Evolutionary conservation across 805 yeast genomes (phyloP).

Genomic region (Candida sphagnicola): DNA sequence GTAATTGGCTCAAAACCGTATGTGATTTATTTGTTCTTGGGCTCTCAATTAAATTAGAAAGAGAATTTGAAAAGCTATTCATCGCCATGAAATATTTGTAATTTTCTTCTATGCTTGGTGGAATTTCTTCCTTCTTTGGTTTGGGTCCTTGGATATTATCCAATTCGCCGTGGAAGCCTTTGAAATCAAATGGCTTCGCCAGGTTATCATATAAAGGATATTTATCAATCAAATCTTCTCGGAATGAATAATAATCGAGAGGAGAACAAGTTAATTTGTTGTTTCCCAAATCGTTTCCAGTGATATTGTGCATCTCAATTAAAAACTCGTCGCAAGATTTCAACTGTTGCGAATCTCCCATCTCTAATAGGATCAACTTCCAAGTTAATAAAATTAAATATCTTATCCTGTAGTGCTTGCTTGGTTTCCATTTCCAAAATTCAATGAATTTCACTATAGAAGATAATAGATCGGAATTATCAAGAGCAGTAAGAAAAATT

Average conservation of each 20-base stretch:
- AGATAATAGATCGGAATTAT: slow-evolving; percentile 36
- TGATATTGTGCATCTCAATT: slow-evolving; percentile 35
- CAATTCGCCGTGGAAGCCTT: slow-evolving; percentile 23
- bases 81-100: slow-evolving; percentile 35
- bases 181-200: slow-evolving; percentile 13
- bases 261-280: slow-evolving; percentile 60
- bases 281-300: slow-evolving; percentile 16
- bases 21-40: slow-evolving; percentile 51
- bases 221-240: slow-evolving; percentile 68
- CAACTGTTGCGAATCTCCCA: slow-evolving; percentile 53
- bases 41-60: slow-evolving; percentile 56
- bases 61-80: slow-evolving; percentile 44
- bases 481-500: slow-evolving; percentile 17
- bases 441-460: slow-evolving; percentile 51
- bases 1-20: slow-evolving; percentile 41
- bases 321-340: slow-evolving; percentile 45
- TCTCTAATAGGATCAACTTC: slow-evolving; percentile 51
- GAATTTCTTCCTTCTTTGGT: slow-evolving; percentile 2
- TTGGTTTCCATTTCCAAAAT: slow-evolving; percentile 59
- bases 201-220: slow-evolving; percentile 71
- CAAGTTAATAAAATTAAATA: slow-evolving; percentile 51
- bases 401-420: slow-evolving; percentile 44
- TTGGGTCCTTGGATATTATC: slow-evolving; percentile 14
- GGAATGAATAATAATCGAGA: slow-evolving; percentile 75
- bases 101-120: slow-evolving; percentile 21